Evolutionary conservation across 2,329 filamentous ascomycete genomes (phyloP).

Genomic region (Fusarium brachygibbosum): DNA sequence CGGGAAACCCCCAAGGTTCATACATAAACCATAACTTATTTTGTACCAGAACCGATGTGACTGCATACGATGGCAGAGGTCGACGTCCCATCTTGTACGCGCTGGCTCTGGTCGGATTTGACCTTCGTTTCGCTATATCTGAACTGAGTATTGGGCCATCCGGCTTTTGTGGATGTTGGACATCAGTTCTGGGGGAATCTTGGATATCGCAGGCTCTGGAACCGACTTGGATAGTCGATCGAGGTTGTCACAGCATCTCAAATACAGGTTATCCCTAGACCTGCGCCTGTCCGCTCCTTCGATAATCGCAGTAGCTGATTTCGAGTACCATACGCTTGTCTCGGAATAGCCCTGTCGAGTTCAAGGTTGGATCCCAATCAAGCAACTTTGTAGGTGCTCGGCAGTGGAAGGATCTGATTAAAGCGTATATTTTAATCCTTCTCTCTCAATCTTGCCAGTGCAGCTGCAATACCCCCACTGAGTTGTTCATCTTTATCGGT

Average conservation of each 20-base stretch:
- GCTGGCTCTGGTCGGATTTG: too few species aligned
- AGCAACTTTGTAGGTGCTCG: neutral
- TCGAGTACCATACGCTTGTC: neutral
- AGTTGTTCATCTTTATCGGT: conserved; percentile 57
- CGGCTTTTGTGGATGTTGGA: too few species aligned
- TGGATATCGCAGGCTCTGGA: neutral
- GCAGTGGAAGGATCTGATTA: neutral
- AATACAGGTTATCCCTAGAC: neutral
- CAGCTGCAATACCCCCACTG: conserved; percentile 71
- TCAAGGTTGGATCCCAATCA: neutral
- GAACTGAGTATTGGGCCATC: too few species aligned
- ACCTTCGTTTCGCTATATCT: neutral
- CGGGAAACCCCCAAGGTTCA: too few species aligned
- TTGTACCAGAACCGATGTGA: neutral
- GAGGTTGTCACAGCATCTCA: neutral
- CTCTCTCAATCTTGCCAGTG: conserved; percentile 70
- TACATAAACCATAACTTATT: too few species aligned
- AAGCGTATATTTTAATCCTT: conserved; percentile 39
- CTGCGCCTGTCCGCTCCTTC: neutral
- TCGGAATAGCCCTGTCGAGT: neutral
- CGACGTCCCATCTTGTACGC: neutral
- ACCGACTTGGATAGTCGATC: neutral
- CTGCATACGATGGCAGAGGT: neutral
- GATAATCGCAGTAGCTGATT: neutral
- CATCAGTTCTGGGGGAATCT: neutral